Evolutionary conservation across 2,329 filamentous ascomycete species (phyloP), one percentile per base, ranked within the genome.

Genomic region (Seiridium unicorne): DNA sequence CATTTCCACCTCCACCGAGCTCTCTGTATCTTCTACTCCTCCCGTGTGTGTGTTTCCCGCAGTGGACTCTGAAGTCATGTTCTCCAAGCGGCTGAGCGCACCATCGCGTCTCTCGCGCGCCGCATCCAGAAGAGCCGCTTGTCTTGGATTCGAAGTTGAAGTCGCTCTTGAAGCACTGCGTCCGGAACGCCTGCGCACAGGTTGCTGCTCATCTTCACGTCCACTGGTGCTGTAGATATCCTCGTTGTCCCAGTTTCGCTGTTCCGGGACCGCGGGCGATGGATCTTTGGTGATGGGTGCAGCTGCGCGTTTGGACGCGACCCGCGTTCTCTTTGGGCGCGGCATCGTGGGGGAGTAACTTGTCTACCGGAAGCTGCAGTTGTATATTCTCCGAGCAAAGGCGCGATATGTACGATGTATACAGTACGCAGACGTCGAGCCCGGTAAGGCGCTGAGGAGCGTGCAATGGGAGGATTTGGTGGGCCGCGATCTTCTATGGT

Each of bases 221-320:
- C 72, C 70, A 63, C 69, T 72, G 56, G 72, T 66, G 54, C 71
- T 68, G 63, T 72, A 72, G 9, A 72, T 68, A 56, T 73, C 70
- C 55, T 68, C 70, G 55, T 66, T 67, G 4, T 61, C 61, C n/a
- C 61, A 51, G 13, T 51, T 10, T 31, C 60, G 44, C 56, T 64
- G 47, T 55, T 61, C 44, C 54, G 40, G 26, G 32, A 57, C 53
- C 55, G 58, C 56, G 32, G 59, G 54, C 13, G 34, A 51, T 1
- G 63, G 49, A 2, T 51, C 63, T 46, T 62, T 48, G 13, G 46
- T 26, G 35, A 13, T 44, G 36, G 42, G 44, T 42, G 63, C 49
- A 9, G 49, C 49, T 11, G 49, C 58, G 63, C 67, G 67, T 63
- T 66, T 66, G 31, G 63, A 65, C 65, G 68, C 69, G 61, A 64